Base-by-base conservation (phyloP, 2,329 filamentous ascomycete genomes). In the Plenodomus tracheiphilus region DNA sequence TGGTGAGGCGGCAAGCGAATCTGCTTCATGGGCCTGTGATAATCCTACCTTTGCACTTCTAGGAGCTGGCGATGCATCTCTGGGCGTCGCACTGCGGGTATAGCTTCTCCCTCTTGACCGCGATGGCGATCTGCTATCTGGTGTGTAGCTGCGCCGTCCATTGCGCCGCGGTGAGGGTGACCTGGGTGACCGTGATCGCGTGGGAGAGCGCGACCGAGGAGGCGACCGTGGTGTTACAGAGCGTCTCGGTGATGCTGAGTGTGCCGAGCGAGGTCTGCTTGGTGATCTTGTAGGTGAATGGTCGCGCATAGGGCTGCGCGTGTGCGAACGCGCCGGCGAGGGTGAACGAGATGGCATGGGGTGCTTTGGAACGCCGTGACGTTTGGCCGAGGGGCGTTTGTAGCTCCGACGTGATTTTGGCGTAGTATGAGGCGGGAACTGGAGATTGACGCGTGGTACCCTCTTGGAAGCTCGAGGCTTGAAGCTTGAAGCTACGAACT, bases 291-390 rank as follows among this genome's bases (percentile, higher is more conserved):
- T 67, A 43, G 50, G 70, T 37, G 75, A 75, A 49, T 73, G 74
- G 47, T 74, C 69, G 53, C 74, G 75, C 32, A 74, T 75, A 30
- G 53, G 56, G 62, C 72, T 76, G 51, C 68, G 72, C 30, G 59
- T 61, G 47, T 54, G 65, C 46, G 63, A 59, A 30, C 56, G 61
- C 48, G 62, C 51, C 28, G 53, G 61, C 19, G 64, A 62, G 13
- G 55, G 58, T 11, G 63, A 67, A 22, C 47, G 61, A 36, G 68
- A 70, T 21, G 58, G 56, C 59, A 62, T 63, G 17, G 17, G 21
- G 34, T 13, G 9, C 13, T 13, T 30, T 20, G n/a, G 4, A 15
- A 6, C 30, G 21, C 21, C 15, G 13, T 15, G 32, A 36, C 6
- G 32, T n/a, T n/a, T n/a, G n/a, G n/a, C 34, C 13, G 34, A 18